Base-by-base conservation (phyloP, 2,329 filamentous ascomycete species). In the Reticulascus tulasneorum region DNA sequence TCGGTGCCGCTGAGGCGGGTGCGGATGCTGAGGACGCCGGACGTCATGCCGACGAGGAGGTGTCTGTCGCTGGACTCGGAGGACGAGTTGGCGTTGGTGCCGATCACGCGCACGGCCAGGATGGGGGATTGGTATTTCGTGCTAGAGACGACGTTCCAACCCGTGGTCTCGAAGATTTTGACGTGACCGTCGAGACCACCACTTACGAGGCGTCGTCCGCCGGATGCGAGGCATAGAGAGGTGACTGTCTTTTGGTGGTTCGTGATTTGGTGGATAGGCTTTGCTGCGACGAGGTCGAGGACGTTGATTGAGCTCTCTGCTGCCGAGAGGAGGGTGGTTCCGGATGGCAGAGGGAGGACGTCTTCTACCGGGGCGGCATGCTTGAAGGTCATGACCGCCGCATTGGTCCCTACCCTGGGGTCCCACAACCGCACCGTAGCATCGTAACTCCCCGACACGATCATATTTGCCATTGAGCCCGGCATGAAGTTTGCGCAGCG, bases 211-310 rank as follows among this genome's bases (percentile, higher is more conserved):
- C 93, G 79, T 33, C 79, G 79, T 29, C 86, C 86, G 48, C 85
- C 79, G 28, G 87, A 90, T 7, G 89, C 90, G 22, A 94, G 69
- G 33, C 84, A 82, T 36, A 98, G 73, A 7, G 85, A 82, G 0
- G 93, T 97, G 42, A 98, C 90, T 1, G 93, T 95, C 77, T 97
- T 98, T 58, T 98, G 93, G 63, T 98, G 93, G 58, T 94, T 97
- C 50, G 82, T 83, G 45, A 98, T 82, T 55, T 94, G 71, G 50
- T 89, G 84, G 39, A 95, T 69, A 5, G 91, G 89, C 54, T 87
- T 88, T 18, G 86, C 93, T 32, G 90, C 91, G 12, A 97, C 84
- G 28, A 98, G 76, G 59, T 98, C 93, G 44, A 98, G 74, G 9
- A 98, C 88, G 6, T 86, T 89, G 52, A 98, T 87, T 44, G 86